A percentile compares a stretch with the other conserved stretches of the same genome.
Evolutionary conservation across 352 stramenopile genomes (phyloP).

Genomic region (Globisporangium barbulae): DNA sequence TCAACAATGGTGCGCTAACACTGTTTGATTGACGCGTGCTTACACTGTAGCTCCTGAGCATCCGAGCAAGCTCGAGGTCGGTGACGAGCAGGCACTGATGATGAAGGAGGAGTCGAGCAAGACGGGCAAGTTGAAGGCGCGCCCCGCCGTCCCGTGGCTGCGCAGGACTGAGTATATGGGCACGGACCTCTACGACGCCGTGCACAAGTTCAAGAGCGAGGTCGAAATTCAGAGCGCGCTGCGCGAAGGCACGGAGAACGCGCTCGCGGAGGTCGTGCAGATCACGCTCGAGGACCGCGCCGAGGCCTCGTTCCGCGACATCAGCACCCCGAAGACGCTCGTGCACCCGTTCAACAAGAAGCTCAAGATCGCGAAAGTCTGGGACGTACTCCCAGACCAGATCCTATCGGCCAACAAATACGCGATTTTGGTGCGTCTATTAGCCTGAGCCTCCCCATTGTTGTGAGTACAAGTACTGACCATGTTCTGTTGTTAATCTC

Average conservation of each 20-base stretch:
- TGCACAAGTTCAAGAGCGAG: slow-evolving; percentile 88
- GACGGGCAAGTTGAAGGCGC: slow-evolving; percentile 55
- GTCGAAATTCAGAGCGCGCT: slow-evolving; percentile 80
- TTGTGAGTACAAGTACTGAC: background rate
- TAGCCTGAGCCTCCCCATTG: background rate
- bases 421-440: slow-evolving; percentile 59
- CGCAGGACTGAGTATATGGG: slow-evolving; percentile 85
- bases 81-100: slow-evolving; percentile 74
- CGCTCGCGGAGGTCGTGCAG: slow-evolving; percentile 69
- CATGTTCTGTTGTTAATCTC: background rate
- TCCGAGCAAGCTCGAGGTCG: slow-evolving; percentile 54
- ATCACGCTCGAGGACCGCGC: slow-evolving; percentile 72
- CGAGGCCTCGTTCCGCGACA: slow-evolving; percentile 74
- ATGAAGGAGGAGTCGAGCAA: slow-evolving; percentile 69
- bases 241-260: slow-evolving; percentile 78
- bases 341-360: slow-evolving; percentile 83
- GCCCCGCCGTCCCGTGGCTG: slow-evolving; percentile 75
- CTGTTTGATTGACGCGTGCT: background rate
- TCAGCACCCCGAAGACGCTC: slow-evolving; percentile 58
- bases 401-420: slow-evolving; percentile 82
- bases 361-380: slow-evolving; percentile 76
- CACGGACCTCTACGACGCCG: slow-evolving; percentile 80
- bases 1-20: background rate
- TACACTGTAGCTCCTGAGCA: slow-evolving; percentile 38
- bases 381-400: slow-evolving; percentile 81